Evolutionary conservation across 352 stramenopile genomes (phyloP), one percentile per base, ranked within the genome.

Genomic region (Phytopythium montanum): DNA sequence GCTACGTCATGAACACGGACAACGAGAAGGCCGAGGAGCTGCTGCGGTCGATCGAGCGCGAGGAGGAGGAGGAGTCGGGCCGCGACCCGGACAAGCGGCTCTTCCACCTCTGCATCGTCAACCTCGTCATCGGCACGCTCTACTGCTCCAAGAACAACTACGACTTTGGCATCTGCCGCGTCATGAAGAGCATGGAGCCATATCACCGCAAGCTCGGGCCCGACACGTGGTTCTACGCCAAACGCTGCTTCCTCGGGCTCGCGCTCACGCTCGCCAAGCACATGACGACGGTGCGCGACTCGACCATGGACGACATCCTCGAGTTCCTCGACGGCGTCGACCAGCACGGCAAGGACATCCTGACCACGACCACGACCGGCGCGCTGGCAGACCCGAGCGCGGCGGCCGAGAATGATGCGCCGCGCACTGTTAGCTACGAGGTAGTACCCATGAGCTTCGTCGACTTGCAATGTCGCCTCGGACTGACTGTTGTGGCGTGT

Each of bases 101-200:
- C 49, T 93, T 97, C 66, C 95, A 98, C 65, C 76, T 98, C n/a
- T 99, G 95, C 69, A 98, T 99, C 55, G 92, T 99, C 52, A 99
- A 99, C 68, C 82, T 99, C 14, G 95, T 98, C 34, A 98, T 99
- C 61, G 96, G 96, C 39, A 99, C 95, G 56, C 81, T 99, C 26
- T 99, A 99, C 72, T 99, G 95, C 77, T 96, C 95, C 64, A 99
- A 98, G 69, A 94, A 95, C 62, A 99, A 99, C 75, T 99, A 97
- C 68, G 95, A 98, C 69, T 98, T 98, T 78, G 94, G 94, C 33
- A 98, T 98, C 53, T 97, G 84, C 53, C 79, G 95, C 31, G 94
- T 99, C 57, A 97, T 94, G 84, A 94, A 94, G 74, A 97, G 89
- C 50, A 88, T 99, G 64, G 90, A 98, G 76, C 94, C 96, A 51